Evolutionary conservation across 2,329 filamentous ascomycete genomes (phyloP), one percentile per base, ranked within the genome.

Genomic region (Stagonosporopsis chrysanthemi): DNA sequence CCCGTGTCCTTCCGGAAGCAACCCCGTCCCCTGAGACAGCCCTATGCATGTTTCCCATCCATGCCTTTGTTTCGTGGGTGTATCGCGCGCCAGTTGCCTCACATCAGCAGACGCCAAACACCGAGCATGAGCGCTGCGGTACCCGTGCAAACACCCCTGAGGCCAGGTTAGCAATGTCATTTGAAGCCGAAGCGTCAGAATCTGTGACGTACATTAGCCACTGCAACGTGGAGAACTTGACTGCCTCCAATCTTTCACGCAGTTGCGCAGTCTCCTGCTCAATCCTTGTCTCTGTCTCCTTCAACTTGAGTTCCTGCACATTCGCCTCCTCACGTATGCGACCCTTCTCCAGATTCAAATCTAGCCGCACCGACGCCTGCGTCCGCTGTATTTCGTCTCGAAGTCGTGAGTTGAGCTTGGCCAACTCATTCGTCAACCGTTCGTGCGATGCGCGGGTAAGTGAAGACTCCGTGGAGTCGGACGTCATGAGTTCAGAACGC

Each of bases 241-340:
- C 95, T 66, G 92, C 90, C 80, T 99, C 95, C 44, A 99, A 83
- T 79, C 96, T 89, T 82, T 98, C 95, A 65, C 92, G 83, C 73
- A 99, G 77, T 29, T 90, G 90, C 38, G 94, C 94, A 51, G 95
- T 92, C 82, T 98, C 95, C 80, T 98, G 94, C 82, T 99, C 95
- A 71, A 99, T 98, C 79, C 96, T 89, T 56, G 93, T 97, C 81
- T 99, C 95, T 12, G 95, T 98, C 84, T 99, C 95, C 82, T 97
- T 97, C 71, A 99, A 92, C 82, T 97, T 96, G 78, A 99, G 87
- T 78, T 99, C 95, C 80, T 98, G 95, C 56, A 90, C 90, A 65
- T 97, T 96, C 17, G 93, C 92, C 82, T 99, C 95, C 79, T 99
- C 95, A 61, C 95, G 84, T 66, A 98, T 99, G 61, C 95, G 86